A percentile compares a stretch with the other conserved stretches of the same genome.
These are phyloP conservation scores for Heracleum sosnowskyi DNA, from an alignment of 129 eudicot genomes.

Conservation along the genomic window DNA sequence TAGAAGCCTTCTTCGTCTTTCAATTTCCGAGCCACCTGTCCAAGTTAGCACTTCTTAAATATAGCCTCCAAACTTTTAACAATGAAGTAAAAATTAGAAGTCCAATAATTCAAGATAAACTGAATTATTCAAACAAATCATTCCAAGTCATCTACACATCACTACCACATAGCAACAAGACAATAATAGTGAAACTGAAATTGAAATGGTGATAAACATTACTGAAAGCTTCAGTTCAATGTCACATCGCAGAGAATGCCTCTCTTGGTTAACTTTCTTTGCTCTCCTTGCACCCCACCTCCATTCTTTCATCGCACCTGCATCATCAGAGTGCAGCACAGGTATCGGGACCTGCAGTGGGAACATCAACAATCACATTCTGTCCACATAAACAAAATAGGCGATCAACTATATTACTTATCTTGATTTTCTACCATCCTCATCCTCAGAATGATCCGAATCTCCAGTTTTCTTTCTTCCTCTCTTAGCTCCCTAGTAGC, in stretches of 20 bases:
- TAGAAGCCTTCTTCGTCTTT: constrained; percentile 91
- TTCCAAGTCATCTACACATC: not conserved
- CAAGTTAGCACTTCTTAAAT: constrained; percentile 8
- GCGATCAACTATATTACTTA: not conserved
- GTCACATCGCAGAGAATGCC: constrained; percentile 90
- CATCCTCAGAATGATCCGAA: not conserved
- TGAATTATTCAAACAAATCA: not conserved
- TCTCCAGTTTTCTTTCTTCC: not conserved
- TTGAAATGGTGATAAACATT: constrained; percentile 9
- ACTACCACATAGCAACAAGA: not conserved
- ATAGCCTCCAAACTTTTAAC: not conserved
- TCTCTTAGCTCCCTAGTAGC: not conserved
- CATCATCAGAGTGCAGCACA: constrained; percentile 54
- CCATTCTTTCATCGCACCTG: constrained; percentile 53
- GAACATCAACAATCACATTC: not conserved
- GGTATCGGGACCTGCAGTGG: constrained; percentile 65
- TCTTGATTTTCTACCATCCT: not conserved
- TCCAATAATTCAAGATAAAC: not conserved
- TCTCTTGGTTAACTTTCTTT: constrained; percentile 75
- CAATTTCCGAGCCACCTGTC: constrained; percentile 93
- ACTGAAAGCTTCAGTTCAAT: constrained; percentile 88
- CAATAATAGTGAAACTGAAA: not conserved
- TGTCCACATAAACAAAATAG: not conserved
- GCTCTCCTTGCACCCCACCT: constrained; percentile 70
- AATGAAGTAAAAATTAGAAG: not conserved